phyloP scores from a whole-genome alignment of 257 asterid species.

The Nicotiana obtusifolia region DNA sequence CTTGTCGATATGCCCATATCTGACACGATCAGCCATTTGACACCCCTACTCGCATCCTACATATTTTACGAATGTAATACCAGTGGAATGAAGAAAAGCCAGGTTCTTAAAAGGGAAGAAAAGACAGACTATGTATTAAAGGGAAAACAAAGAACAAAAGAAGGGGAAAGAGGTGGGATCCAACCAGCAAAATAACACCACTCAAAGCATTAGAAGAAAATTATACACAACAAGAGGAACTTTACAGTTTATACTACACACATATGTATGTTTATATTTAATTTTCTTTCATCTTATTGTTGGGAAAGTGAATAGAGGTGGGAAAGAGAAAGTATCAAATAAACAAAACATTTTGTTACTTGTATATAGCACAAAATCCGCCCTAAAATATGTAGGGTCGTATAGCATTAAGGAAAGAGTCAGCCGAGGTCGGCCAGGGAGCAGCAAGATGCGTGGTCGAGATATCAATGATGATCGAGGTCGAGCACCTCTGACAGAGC shows the following conservation, averaged over 20 bases:
- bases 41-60: background rate
- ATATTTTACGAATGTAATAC: background rate
- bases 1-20: too few species aligned
- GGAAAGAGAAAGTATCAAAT: background rate
- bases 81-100: background rate
- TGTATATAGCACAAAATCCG: too few species aligned
- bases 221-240: background rate
- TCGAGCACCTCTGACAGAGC: too few species aligned
- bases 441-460: too few species aligned
- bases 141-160: background rate
- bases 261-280: background rate
- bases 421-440: too few species aligned
- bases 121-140: background rate
- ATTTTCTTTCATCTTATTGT: background rate
- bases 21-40: too few species aligned
- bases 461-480: too few species aligned
- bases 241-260: background rate
- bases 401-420: too few species aligned
- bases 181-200: background rate
- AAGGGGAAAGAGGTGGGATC: background rate
- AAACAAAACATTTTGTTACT: background rate
- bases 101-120: background rate
- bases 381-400: too few species aligned
- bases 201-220: background rate
- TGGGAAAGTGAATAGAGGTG: background rate